Conservation (phyloP, 805 yeast genomes). For the Candida piceae region DNA sequence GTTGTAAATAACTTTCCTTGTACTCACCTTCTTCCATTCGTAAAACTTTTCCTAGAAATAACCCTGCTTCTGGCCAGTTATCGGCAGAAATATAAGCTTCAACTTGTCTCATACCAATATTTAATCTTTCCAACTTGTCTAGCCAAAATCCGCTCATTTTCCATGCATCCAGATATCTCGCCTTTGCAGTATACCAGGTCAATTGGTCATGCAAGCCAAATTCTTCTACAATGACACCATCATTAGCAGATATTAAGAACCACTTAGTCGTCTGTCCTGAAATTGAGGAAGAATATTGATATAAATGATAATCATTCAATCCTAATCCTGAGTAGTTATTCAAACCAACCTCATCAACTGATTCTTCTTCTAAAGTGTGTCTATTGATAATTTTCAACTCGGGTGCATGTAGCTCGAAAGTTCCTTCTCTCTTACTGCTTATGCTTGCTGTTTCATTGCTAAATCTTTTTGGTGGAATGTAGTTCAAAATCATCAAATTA, state of each 20-base stretch:
- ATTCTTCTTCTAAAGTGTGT: constrained; percentile 61
- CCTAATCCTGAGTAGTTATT: constrained; percentile 56
- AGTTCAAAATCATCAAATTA: constrained; percentile 55
- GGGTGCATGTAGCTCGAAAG: constrained; percentile 44
- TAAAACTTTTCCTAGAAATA: constrained; percentile 41
- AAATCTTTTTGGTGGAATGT: constrained; percentile 35
- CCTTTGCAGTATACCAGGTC: constrained; percentile 61
- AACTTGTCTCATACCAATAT: constrained; percentile 56
- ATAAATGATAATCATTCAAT: constrained; percentile 73
- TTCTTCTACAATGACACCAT: constrained; percentile 72
- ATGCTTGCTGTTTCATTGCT: constrained; percentile 16
- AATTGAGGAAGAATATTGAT: constrained; percentile 40
- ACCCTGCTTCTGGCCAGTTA: constrained; percentile 54
- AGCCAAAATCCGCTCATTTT: constrained; percentile 58
- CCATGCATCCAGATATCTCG: constrained; percentile 70
- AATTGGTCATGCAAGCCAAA: constrained; percentile 65
- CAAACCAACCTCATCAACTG: constrained; percentile 74
- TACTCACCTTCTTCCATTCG: constrained; percentile 17
- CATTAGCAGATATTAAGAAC: constrained; percentile 73
- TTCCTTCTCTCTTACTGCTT: constrained; percentile 3
- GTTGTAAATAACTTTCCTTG: constrained; percentile 16
- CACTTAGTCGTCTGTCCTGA: constrained; percentile 34
- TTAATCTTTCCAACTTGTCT: constrained; percentile 43
- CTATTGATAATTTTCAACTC: constrained; percentile 69
- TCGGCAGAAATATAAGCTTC: constrained; percentile 37